Evolutionary conservation across 768 basidiomycete species (phyloP), one percentile per base, ranked within the genome.

Genomic region (Phanerochaete sordida): DNA sequence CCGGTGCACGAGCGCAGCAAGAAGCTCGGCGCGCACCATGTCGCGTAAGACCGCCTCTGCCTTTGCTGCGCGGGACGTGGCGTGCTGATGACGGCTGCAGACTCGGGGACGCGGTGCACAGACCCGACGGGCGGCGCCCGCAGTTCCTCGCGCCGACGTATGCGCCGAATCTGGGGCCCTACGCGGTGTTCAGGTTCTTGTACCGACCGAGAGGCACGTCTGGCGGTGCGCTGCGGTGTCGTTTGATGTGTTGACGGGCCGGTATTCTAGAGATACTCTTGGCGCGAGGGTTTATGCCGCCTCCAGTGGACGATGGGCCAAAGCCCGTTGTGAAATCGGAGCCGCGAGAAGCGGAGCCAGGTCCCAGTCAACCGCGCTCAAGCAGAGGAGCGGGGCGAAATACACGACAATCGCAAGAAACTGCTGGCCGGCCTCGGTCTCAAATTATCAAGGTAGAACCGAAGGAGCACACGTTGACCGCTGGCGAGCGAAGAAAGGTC

Each of bases 1-100:
- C 58, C 51, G 1, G 52, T 60, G 5, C 58, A 60, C 27, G 58
- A 60, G 27, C 58, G 58, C 6, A 60, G 58, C 46, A 60, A 60
- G 27, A 60, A 60, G 52, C 58, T 60, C 12, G 58, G 58, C 9
- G 28, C 35, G 2, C 51, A 60, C 21, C 53, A 51, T 37, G 52
- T 60, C 27, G 9, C 50, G 58, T 60, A 54, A 30, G 52, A 5
- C 23, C 44, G 24, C 27, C 15, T 30, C n/a, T 27, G 2, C 26
- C n/a, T 13, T 11, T 27, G 48, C 15, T 26, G 16, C 48, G 28
- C 13, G 5, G 23, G 13, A 30, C n/a, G 46, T 23, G 13, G 9
- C 23, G 48, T 19, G 3, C 3, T 27, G 26, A 7, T 49, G 33
- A 1, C 48, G 24, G 6, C 15, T 35, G 30, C n/a, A 58, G 57